Conservation (phyloP, 306 rosid genomes). For the Echinosophora koreensis region DNA sequence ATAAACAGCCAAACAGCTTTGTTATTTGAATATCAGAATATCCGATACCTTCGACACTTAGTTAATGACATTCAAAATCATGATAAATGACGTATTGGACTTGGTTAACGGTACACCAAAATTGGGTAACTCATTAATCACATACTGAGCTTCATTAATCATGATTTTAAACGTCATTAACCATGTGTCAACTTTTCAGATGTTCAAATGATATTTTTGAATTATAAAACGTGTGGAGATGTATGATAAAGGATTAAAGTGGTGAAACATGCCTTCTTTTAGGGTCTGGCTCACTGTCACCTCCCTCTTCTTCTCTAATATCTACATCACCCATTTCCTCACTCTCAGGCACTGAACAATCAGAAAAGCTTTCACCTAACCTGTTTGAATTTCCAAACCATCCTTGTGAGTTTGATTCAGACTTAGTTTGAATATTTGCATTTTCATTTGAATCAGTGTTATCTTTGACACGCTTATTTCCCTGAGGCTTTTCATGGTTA, state of each 20-base stretch:
- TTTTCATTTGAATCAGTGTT: slow-evolving; percentile 63
- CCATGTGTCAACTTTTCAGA: no score
- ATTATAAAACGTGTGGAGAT: not conserved
- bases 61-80: no score
- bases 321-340: slow-evolving; percentile 71
- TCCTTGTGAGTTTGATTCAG: slow-evolving; percentile 67
- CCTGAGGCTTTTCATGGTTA: slow-evolving; percentile 83
- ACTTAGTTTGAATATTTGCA: slow-evolving; percentile 56
- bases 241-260: slow-evolving; percentile 29
- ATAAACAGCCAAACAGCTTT: not conserved
- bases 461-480: slow-evolving; percentile 79
- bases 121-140: no score
- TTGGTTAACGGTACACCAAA: no score
- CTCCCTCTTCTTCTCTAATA: slow-evolving; percentile 62
- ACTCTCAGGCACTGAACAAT: slow-evolving; percentile 53
- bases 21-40: no score
- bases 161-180: no score
- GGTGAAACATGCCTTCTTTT: slow-evolving; percentile 75
- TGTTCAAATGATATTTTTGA: not conserved
- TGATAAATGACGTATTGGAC: no score
- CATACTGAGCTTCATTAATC: no score
- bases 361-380: slow-evolving; percentile 56
- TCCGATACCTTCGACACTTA: no score
- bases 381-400: slow-evolving; percentile 61
- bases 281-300: slow-evolving; percentile 72